These are phyloP conservation scores for Diaporthe amygdali DNA, from an alignment of 2,329 filamentous ascomycete genomes.

Conservation along the genomic window DNA sequence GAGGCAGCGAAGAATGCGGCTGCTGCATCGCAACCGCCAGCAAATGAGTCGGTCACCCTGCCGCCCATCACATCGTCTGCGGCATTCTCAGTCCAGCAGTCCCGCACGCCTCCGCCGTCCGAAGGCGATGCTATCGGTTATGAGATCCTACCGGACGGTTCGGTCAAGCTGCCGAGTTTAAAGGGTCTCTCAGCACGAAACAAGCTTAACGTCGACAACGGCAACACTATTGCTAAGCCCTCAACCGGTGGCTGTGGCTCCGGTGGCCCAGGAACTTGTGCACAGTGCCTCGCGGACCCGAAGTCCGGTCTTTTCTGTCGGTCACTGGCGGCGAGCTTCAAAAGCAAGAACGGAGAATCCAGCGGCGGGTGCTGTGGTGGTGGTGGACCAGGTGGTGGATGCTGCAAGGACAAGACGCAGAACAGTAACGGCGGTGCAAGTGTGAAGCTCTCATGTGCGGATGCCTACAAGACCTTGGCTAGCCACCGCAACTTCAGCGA, in stretches of 20 bases:
- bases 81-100: constrained; percentile 47
- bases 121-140: constrained; percentile 66
- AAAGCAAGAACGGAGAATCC: constrained; percentile 40
- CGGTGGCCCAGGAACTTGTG: constrained; percentile 78
- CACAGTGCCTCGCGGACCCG: constrained; percentile 78
- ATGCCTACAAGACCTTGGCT: constrained; percentile 79
- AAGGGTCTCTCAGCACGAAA: constrained; percentile 34
- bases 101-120: constrained; percentile 62
- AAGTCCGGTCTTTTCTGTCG: constrained; percentile 85
- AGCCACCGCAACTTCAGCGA: constrained; percentile 78
- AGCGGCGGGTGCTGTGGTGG: constrained; percentile 67
- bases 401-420: constrained; percentile 58
- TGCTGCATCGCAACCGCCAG: neutral
- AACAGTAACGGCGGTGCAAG: constrained; percentile 29
- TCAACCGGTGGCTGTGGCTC: constrained; percentile 57
- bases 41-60: constrained; percentile 30
- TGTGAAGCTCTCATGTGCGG: constrained; percentile 67
- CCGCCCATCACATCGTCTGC: constrained; percentile 46
- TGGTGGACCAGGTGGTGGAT: constrained; percentile 62
- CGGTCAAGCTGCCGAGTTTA: constrained; percentile 62
- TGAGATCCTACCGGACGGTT: constrained; percentile 64
- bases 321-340: constrained; percentile 72
- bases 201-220: constrained; percentile 31
- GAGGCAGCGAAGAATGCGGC: constrained; percentile 48
- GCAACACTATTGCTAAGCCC: constrained; percentile 34